These are phyloP conservation scores for Gonapodya prolifera DNA, from an alignment of 192 early-diverging fungal species.

Conservation along the genomic window DNA sequence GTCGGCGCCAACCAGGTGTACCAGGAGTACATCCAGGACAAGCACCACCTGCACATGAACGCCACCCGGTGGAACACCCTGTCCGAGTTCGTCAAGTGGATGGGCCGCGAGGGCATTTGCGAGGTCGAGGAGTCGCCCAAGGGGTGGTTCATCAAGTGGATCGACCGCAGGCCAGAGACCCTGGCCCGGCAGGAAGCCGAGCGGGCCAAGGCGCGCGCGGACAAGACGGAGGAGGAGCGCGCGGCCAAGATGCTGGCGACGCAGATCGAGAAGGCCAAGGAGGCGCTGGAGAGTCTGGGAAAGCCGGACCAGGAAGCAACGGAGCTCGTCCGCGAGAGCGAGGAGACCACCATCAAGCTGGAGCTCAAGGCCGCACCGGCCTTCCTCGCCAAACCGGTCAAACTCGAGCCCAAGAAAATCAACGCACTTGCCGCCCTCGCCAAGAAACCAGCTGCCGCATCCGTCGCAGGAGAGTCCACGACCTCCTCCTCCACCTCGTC, in stretches of 20 bases:
- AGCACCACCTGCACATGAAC: slow-evolving; percentile 93
- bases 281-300: slow-evolving; percentile 11
- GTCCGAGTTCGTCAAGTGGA: slow-evolving; percentile 71
- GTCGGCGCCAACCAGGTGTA: slow-evolving; percentile 91
- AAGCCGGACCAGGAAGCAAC: slow-evolving; percentile 16
- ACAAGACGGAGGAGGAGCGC: slow-evolving; percentile 77
- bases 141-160: slow-evolving; percentile 82
- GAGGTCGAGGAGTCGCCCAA: slow-evolving; percentile 81
- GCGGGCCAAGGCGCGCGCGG: slow-evolving; percentile 61
- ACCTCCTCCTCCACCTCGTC: slow-evolving; percentile 10
- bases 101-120: slow-evolving; percentile 72
- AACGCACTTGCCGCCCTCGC: slow-evolving; percentile 11
- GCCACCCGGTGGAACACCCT: slow-evolving; percentile 85
- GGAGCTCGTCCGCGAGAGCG: slow-evolving; percentile 50
- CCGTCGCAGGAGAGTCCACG: slow-evolving; percentile 9
- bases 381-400: slow-evolving; percentile 9
- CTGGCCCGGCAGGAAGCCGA: slow-evolving; percentile 69
- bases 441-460: slow-evolving; percentile 8
- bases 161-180: slow-evolving; percentile 81
- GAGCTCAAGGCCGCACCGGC: slow-evolving; percentile 28
- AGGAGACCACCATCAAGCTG: slow-evolving; percentile 62
- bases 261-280: slow-evolving; percentile 67
- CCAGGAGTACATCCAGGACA: slow-evolving; percentile 88
- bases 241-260: slow-evolving; percentile 61
- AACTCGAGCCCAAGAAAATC: slow-evolving; percentile 13